A percentile compares a stretch with the other conserved stretches of the same genome.
These are phyloP conservation scores for Dactylellina cionopaga DNA, from an alignment of 2,329 filamentous ascomycete genomes.

Conservation along the genomic window DNA sequence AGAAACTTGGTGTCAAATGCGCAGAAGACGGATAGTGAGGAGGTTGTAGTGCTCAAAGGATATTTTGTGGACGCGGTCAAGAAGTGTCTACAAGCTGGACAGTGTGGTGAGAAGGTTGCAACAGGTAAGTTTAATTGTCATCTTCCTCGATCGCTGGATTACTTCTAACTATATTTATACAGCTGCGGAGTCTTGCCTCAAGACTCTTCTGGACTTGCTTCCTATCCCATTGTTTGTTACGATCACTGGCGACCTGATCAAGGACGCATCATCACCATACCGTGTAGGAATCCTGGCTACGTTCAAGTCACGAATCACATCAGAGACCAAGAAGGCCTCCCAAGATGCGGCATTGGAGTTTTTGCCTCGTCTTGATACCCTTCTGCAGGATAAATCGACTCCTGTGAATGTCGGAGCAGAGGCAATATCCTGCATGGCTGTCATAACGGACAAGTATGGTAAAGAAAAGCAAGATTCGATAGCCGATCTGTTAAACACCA, in stretches of 20 bases:
- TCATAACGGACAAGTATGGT: constrained; percentile 93
- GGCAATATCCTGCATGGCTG: constrained; percentile 78
- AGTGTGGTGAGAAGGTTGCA: constrained; percentile 61
- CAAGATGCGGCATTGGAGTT: constrained; percentile 79
- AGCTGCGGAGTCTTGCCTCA: constrained; percentile 69
- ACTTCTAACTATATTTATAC: constrained; percentile 63
- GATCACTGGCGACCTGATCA: constrained; percentile 82
- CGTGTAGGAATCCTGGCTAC: constrained; percentile 82
- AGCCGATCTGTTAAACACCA: constrained; percentile 76
- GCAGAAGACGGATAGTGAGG: constrained; percentile 51
- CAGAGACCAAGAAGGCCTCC: constrained; percentile 74
- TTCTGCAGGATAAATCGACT: constrained; percentile 77
- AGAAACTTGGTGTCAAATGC: constrained; percentile 47
- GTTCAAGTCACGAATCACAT: constrained; percentile 80
- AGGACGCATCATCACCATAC: constrained; percentile 77
- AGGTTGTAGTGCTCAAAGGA: constrained; percentile 47
- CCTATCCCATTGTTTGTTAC: constrained; percentile 90
- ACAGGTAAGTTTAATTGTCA: constrained; percentile 54
- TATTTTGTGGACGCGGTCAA: constrained; percentile 56
- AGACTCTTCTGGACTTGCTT: constrained; percentile 82
- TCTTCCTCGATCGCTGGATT: constrained; percentile 35
- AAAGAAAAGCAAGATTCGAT: constrained; percentile 86
- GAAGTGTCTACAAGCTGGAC: constrained; percentile 60
- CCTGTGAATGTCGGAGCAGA: constrained; percentile 86
- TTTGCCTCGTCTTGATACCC: constrained; percentile 78